Evolutionary conservation across 345 rosid species (phyloP), one percentile per base, ranked within the genome.

Genomic region (Ceriops tagal): DNA sequence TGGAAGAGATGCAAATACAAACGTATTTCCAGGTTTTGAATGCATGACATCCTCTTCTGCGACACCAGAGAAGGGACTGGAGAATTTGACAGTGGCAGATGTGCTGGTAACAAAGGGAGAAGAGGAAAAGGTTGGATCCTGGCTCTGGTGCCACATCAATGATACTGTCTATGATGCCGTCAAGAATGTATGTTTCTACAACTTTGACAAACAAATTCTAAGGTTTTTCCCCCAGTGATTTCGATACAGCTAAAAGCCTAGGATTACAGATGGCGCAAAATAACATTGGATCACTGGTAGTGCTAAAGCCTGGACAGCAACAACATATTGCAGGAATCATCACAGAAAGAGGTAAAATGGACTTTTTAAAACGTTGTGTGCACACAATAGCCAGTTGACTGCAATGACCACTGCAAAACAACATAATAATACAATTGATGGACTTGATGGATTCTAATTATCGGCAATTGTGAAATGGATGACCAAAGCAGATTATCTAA

Each of bases 221-320:
- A 22, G 7, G 7, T 34, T 59, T 19, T 16, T 31, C 7, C 21
- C 20, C 21, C 49, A 26, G n/a, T 10, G 27, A 52, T 9, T 58
- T 43, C 28, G 18, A 56, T 56, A 8, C 24, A 56, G 28, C 59
- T 56, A 16, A 56, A 13, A 56, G 11, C 16, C 18, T 8, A 24
- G 59, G 26, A 57, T 69, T 70, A 80, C 90, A 91, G 97, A 91
- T 93, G 97, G 93, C 98, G 18, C 70, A 80, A 61, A 87, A 89
- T 74, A 87, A 93, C 61, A 85, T 93, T 31, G 98, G 98, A 72
- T 93, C 98, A 20, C 62, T 91, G 73, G 89, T 89, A 16, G 97
- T 93, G n/a, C 83, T 91, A 66, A 89, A 83, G 83, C 92, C 96
- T 16, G 97, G 93, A 67, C 83, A 88, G 30, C 75, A 84, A 62